These are phyloP conservation scores for Larix sibirica DNA, from an alignment of 83 land plant species.

Conservation along the genomic window DNA sequence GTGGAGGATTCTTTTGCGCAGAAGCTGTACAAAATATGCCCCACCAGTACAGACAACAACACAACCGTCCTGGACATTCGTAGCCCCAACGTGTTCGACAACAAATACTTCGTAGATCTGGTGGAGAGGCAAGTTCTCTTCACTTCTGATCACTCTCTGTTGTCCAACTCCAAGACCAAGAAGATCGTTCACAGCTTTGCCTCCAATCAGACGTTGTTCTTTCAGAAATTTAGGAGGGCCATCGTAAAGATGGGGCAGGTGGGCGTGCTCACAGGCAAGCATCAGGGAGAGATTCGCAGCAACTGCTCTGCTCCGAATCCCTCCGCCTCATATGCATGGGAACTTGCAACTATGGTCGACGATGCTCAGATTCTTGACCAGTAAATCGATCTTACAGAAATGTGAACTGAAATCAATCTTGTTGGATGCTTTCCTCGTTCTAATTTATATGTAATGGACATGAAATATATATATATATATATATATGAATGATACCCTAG, in stretches of 20 bases:
- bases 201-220: conserved; percentile 12
- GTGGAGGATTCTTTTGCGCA: conserved; percentile 28
- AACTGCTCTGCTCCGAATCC: too few relatives aligned
- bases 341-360: too few relatives aligned
- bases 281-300: too few relatives aligned
- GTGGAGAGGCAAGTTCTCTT: conserved; percentile 28
- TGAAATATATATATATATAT: too few relatives aligned
- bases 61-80: conserved; percentile 32
- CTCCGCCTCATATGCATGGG: too few relatives aligned
- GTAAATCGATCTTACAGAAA: too few relatives aligned
- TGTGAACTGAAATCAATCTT: too few relatives aligned
- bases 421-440: too few relatives aligned
- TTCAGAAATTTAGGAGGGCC: conserved; percentile 31
- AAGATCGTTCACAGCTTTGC: conserved; percentile 26
- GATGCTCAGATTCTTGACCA: too few relatives aligned
- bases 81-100: conserved; percentile 30
- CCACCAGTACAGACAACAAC: conserved; percentile 19
- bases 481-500: too few relatives aligned
- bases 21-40: conserved; percentile 38
- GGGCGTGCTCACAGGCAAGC: background rate
- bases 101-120: conserved; percentile 30
- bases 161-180: conserved; percentile 12
- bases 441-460: too few relatives aligned
- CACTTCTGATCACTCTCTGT: conserved; percentile 43
- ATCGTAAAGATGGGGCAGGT: conserved; percentile 38